phyloP scores from a whole-genome alignment of 257 asterid species.

The Asclepias syriaca region DNA sequence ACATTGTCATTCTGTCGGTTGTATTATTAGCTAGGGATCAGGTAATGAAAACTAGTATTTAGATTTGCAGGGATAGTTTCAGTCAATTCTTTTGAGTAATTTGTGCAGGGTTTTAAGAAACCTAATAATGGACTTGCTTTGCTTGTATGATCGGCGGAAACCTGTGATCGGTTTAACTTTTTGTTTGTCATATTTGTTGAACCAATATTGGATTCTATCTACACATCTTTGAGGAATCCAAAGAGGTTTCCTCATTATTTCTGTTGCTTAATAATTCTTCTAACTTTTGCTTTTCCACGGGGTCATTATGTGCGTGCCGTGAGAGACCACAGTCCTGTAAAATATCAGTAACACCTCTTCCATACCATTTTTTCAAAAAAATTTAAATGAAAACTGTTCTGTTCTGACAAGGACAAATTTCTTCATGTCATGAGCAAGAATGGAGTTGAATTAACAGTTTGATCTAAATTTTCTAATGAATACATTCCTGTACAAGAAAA shows the following conservation, averaged over 20 bases:
- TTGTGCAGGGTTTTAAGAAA: constrained; percentile 4
- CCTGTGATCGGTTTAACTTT: neutral
- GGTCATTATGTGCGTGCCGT: too few species aligned
- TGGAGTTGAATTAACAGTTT: neutral
- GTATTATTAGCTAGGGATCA: constrained; percentile 10
- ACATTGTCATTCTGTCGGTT: constrained; percentile 3
- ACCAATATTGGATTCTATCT: too few species aligned
- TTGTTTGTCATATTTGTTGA: neutral
- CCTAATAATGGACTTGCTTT: constrained; percentile 5
- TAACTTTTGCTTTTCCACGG: too few species aligned
- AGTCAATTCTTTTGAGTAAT: constrained; percentile 2
- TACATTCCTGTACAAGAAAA: neutral
- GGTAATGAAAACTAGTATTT: neutral
- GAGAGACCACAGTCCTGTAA: too few species aligned
- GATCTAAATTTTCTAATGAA: neutral
- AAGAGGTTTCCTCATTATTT: neutral
- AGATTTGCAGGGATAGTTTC: neutral
- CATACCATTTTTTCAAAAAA: too few species aligned
- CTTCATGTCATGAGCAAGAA: neutral
- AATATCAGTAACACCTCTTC: too few species aligned
- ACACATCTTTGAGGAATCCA: neutral
- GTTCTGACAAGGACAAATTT: neutral
- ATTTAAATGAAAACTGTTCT: neutral
- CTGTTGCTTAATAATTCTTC: neutral
- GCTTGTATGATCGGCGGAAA: neutral